Evolutionary conservation across 2,329 filamentous ascomycete species (phyloP).

Genomic region (Sporothrix humicola): DNA sequence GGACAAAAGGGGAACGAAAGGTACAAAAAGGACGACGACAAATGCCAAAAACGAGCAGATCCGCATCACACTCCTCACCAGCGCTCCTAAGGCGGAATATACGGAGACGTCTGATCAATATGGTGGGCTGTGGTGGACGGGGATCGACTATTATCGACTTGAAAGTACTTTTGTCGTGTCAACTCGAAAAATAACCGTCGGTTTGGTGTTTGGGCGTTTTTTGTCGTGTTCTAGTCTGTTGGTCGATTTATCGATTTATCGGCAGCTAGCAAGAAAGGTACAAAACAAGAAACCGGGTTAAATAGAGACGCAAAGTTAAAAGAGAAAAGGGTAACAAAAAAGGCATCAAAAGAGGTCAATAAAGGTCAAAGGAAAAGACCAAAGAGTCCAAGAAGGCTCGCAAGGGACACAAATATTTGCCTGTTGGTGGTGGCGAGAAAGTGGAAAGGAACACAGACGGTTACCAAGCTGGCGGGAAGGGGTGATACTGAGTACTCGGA

Average conservation of each 20-base stretch:
- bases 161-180: neutral
- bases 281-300: neutral
- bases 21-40: neutral
- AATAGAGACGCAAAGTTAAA: neutral
- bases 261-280: neutral
- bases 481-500: too few relatives aligned
- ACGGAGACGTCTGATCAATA: neutral
- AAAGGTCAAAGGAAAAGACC: too few relatives aligned
- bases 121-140: neutral
- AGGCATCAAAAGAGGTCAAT: neutral
- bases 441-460: constrained; percentile 4
- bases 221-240: too few relatives aligned
- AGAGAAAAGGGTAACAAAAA: neutral
- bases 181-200: neutral
- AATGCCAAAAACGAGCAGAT: neutral
- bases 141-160: neutral
- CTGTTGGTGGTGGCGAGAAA: constrained; percentile 14
- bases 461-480: constrained; percentile 23
- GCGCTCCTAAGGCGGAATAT: neutral
- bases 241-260: neutral
- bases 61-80: neutral
- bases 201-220: too few relatives aligned
- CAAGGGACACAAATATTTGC: neutral
- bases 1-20: neutral
- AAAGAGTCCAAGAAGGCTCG: too few relatives aligned